phyloP scores from a whole-genome alignment of 176 grass and related monocot genomes.

The Saccharum officinarum region DNA sequence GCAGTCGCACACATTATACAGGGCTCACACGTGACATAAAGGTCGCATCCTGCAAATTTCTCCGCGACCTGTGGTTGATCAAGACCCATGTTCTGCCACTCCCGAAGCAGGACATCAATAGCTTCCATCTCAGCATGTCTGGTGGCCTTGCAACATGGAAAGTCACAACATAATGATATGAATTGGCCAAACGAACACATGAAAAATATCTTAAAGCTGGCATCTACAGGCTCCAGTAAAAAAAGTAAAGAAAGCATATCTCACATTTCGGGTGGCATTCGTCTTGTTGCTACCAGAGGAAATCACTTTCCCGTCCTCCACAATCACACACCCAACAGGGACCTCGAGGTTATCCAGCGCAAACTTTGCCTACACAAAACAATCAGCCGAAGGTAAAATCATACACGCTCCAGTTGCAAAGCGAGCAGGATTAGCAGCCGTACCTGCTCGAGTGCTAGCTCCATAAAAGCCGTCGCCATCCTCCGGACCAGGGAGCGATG shows the following conservation, averaged over 20 bases:
- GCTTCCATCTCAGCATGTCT: slow-evolving; percentile 99
- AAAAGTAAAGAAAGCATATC: slow-evolving; percentile 6
- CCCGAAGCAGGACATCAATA: slow-evolving; percentile 67
- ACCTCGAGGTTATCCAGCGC: slow-evolving; percentile 87
- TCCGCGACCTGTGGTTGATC: slow-evolving; percentile 60
- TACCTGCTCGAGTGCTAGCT: slow-evolving; percentile 77
- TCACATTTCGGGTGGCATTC: slow-evolving; percentile 77
- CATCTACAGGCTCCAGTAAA: not conserved
- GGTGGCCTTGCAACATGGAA: slow-evolving; percentile 58
- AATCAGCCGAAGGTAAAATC: not conserved
- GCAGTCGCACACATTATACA: slow-evolving; percentile 91
- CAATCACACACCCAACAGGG: slow-evolving; percentile 89
- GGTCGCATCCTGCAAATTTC: slow-evolving; percentile 72
- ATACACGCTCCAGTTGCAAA: not conserved
- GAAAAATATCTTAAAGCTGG: not conserved
- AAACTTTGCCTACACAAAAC: slow-evolving; percentile 62
- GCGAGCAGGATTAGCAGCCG: not conserved
- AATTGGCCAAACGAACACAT: not conserved
- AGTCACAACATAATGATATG: not conserved
- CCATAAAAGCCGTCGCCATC: slow-evolving; percentile 56
- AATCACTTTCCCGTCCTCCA: slow-evolving; percentile 77
- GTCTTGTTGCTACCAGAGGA: slow-evolving; percentile 79
- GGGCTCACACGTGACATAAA: slow-evolving; percentile 93
- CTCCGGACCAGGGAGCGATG: not conserved
- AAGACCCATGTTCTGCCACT: slow-evolving; percentile 79